Conservation (phyloP, 1,284 basidiomycete genomes). For the Moesziomyces parantarcticus region DNA sequence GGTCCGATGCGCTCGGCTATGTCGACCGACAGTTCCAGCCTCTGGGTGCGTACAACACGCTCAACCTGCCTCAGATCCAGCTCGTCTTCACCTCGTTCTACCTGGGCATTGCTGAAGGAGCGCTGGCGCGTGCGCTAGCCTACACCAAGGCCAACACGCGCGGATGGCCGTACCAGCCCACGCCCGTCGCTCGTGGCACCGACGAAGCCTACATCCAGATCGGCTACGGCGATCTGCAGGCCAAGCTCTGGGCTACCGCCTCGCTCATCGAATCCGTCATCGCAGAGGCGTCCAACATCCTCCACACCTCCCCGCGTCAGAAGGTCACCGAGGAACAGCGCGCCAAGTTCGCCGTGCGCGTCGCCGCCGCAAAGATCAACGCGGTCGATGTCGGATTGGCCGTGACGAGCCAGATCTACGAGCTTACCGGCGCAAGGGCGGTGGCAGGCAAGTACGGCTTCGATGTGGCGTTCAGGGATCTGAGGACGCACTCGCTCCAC, state of each 20-base stretch:
- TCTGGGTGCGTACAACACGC: constrained; percentile 65
- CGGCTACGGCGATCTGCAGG: constrained; percentile 65
- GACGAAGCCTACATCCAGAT: constrained; percentile 68
- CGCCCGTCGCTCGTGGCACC: constrained; percentile 50
- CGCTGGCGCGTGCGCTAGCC: constrained; percentile 54
- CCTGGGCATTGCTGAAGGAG: constrained; percentile 67
- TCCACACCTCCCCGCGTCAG: constrained; percentile 48
- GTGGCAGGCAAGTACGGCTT: constrained; percentile 64
- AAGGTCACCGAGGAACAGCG: constrained; percentile 62
- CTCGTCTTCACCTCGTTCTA: constrained; percentile 67
- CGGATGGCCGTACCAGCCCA: constrained; percentile 64
- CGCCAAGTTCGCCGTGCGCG: constrained; percentile 63
- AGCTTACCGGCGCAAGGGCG: constrained; percentile 64
- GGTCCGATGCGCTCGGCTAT: constrained; percentile 61
- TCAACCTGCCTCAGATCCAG: constrained; percentile 67
- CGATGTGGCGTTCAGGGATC: constrained; percentile 58
- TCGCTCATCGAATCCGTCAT: constrained; percentile 62
- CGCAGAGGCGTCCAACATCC: constrained; percentile 40
- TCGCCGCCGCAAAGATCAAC: constrained; percentile 66
- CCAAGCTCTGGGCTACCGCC: constrained; percentile 64
- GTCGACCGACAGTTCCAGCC: constrained; percentile 53
- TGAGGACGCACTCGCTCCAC: constrained; percentile 65
- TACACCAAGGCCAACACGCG: constrained; percentile 67
- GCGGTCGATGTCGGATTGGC: constrained; percentile 64
- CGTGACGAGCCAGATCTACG: constrained; percentile 64